A percentile compares a stretch with the other conserved stretches of the same genome.
phyloP scores from a whole-genome alignment of 2,329 filamentous ascomycete species.

The Arthrobotrys sphaeroides region DNA sequence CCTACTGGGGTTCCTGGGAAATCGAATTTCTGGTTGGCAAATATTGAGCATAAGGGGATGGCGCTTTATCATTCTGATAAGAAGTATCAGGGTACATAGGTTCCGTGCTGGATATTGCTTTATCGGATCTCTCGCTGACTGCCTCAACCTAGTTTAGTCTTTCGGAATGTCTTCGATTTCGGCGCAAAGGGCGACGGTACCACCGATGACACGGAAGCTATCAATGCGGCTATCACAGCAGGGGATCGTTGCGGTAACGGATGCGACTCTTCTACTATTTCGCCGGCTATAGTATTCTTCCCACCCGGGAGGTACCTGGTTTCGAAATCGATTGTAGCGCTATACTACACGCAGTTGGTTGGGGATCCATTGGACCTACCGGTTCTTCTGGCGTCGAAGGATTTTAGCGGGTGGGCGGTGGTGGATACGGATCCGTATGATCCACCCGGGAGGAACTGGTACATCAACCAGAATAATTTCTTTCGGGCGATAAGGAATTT shows the following conservation, averaged over 20 bases:
- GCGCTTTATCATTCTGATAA: slow-evolving; percentile 61
- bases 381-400: slow-evolving; percentile 75
- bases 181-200: slow-evolving; percentile 56
- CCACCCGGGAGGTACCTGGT: slow-evolving; percentile 86
- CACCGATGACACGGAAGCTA: slow-evolving; percentile 86
- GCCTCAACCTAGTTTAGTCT: slow-evolving; percentile 42
- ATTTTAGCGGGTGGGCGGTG: slow-evolving; percentile 84
- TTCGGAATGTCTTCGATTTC: slow-evolving; percentile 48
- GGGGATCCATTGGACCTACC: slow-evolving; percentile 71
- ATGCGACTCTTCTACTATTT: slow-evolving; percentile 83
- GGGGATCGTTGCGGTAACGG: slow-evolving; percentile 78
- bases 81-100: slow-evolving; percentile 59
- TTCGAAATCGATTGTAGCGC: slow-evolving; percentile 79
- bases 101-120: background rate
- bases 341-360: slow-evolving; percentile 93
- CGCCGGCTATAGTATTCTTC: slow-evolving; percentile 90
- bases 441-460: slow-evolving; percentile 79
- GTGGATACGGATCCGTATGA: slow-evolving; percentile 90
- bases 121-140: slow-evolving; percentile 15
- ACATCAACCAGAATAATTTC: slow-evolving; percentile 83
- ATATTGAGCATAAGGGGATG: slow-evolving; percentile 62
- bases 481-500: slow-evolving; percentile 85
- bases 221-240: slow-evolving; percentile 75
- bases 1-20: slow-evolving; percentile 17
- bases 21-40: slow-evolving; percentile 58